phyloP scores from a whole-genome alignment of 73 alveolate genomes.

The Tetrahymena elliotti region DNA sequence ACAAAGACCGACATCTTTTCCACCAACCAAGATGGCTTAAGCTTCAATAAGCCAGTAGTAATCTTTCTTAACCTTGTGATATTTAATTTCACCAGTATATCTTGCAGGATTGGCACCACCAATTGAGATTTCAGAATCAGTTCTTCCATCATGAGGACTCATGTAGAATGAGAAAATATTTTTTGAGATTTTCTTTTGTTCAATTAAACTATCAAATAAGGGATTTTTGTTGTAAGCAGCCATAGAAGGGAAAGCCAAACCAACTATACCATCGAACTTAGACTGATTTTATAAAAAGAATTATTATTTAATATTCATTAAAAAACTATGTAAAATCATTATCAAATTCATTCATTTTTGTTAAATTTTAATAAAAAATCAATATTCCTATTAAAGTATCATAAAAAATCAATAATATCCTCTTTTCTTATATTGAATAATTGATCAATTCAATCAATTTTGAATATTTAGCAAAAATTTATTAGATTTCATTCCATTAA shows the following conservation, averaged over 20 bases:
- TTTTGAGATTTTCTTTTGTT: conserved; percentile 40
- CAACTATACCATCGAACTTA: conserved; percentile 68
- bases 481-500: too few species aligned
- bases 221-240: conserved; percentile 54
- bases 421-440: too few species aligned
- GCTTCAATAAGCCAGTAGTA: conserved; percentile 58
- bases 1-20: conserved; percentile 52
- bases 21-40: conserved; percentile 58
- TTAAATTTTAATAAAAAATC: too few species aligned
- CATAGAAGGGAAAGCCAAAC: conserved; percentile 70
- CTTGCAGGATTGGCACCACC: conserved; percentile 59
- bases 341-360: too few species aligned
- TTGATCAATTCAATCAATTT: too few species aligned
- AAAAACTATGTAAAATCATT: too few species aligned
- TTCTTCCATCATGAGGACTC: conserved; percentile 43
- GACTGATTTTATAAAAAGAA: background rate
- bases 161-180: conserved; percentile 69
- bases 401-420: too few species aligned
- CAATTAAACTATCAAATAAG: conserved; percentile 59
- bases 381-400: too few species aligned
- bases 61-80: conserved; percentile 56
- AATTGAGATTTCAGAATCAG: conserved; percentile 52
- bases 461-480: too few species aligned
- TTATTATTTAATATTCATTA: too few species aligned
- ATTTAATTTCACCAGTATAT: conserved; percentile 55